These are phyloP conservation scores for Annona cherimola DNA, from an alignment of 164 flowering plant genomes.

Conservation along the genomic window DNA sequence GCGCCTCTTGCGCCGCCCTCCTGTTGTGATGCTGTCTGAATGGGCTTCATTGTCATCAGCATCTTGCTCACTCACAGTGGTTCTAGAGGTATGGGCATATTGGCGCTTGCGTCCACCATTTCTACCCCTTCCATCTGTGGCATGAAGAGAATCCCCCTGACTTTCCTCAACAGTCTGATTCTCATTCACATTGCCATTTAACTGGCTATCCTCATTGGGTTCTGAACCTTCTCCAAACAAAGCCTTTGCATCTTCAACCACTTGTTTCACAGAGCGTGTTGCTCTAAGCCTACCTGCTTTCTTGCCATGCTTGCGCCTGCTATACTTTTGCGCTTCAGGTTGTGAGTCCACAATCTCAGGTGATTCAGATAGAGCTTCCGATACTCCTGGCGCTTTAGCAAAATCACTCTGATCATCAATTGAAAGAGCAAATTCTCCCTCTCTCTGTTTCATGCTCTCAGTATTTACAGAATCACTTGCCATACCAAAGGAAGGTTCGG, in stretches of 20 bases:
- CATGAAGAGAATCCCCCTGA: constrained; percentile 26
- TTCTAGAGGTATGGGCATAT: constrained; percentile 33
- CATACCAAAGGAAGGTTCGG: constrained; percentile 18
- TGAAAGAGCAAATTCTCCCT: constrained; percentile 20
- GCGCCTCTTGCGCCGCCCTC: constrained; percentile 57
- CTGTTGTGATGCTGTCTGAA: constrained; percentile 55
- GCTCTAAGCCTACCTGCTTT: neutral
- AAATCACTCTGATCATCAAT: constrained; percentile 30
- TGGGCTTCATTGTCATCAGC: constrained; percentile 53
- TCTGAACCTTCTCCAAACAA: neutral
- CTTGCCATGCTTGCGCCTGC: constrained; percentile 5
- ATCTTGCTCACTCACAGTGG: constrained; percentile 32
- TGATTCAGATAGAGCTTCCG: constrained; percentile 30
- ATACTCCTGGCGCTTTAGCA: constrained; percentile 25
- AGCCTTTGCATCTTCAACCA: constrained; percentile 6
- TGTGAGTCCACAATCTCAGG: constrained; percentile 5
- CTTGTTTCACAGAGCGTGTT: constrained; percentile 7
- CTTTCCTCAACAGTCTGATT: constrained; percentile 30
- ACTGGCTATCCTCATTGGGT: constrained; percentile 5
- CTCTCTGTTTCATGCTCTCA: constrained; percentile 18
- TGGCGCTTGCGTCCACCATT: constrained; percentile 41
- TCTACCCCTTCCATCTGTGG: constrained; percentile 18
- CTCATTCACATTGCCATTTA: constrained; percentile 17
- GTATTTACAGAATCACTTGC: constrained; percentile 26
- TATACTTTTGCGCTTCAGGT: neutral